A percentile compares a stretch with the other conserved stretches of the same genome.
Evolutionary conservation across 108 stramenopile species (phyloP).

Genomic region (Aurantiochytrium sp.): DNA sequence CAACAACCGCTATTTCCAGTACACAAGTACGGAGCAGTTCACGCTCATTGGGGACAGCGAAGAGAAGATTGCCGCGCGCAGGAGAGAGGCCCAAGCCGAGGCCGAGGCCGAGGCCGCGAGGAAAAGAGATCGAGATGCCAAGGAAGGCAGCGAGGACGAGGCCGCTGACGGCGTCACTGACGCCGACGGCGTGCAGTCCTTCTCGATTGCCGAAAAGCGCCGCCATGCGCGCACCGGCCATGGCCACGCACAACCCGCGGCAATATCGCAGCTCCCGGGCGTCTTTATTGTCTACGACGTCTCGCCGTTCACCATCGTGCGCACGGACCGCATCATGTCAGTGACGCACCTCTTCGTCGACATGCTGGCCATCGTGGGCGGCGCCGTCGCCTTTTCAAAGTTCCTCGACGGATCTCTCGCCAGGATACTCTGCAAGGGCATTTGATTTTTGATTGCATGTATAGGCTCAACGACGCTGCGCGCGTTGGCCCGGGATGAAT

Average conservation of each 20-base stretch:
- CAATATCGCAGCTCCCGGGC: neutral
- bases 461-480: no score
- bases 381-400: neutral
- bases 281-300: conserved; percentile 10
- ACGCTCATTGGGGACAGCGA: conserved; percentile 8
- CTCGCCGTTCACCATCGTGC: neutral
- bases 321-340: neutral
- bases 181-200: neutral
- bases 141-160: neutral
- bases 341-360: neutral
- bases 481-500: no score
- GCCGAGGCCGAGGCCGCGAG: neutral
- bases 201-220: neutral
- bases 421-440: neutral
- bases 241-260: neutral
- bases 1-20: neutral
- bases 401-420: neutral
- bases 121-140: neutral
- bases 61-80: neutral
- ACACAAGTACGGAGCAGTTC: neutral
- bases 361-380: neutral
- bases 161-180: no score
- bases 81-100: neutral
- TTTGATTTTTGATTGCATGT: no score
- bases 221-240: neutral